These are phyloP conservation scores for Yarrowia yakushimensis DNA, from an alignment of 805 yeast species.

Conservation along the genomic window DNA sequence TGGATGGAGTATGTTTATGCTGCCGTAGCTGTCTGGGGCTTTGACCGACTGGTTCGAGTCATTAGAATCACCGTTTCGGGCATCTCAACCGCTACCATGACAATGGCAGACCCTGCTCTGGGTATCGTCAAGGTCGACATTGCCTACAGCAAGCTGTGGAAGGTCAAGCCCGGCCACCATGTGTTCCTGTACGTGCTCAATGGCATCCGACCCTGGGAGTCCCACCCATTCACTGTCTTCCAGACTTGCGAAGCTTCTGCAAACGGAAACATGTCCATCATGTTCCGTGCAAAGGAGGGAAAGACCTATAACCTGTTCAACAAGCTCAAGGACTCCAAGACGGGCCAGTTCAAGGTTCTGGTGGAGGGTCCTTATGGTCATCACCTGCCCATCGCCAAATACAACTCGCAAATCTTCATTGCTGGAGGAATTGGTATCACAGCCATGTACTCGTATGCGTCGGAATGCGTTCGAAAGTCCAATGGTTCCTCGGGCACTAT, in stretches of 20 bases:
- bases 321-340: neutral
- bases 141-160: conserved; percentile 39
- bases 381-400: conserved; percentile 40
- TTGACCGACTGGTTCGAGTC: conserved; percentile 59
- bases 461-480: conserved; percentile 25
- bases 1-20: conserved; percentile 52
- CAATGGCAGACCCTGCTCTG: neutral
- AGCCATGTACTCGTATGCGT: conserved; percentile 47
- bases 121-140: conserved; percentile 27
- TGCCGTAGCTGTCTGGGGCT: conserved; percentile 63
- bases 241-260: conserved; percentile 23
- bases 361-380: conserved; percentile 67
- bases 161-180: conserved; percentile 52
- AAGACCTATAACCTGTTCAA: conserved; percentile 1
- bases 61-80: conserved; percentile 59
- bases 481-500: conserved; percentile 29
- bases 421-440: conserved; percentile 66
- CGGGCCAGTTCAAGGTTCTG: conserved; percentile 38
- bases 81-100: conserved; percentile 29
- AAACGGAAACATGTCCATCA: neutral
- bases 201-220: conserved; percentile 55
- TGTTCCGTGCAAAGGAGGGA: conserved; percentile 16
- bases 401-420: conserved; percentile 42
- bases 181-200: conserved; percentile 57
- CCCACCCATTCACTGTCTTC: conserved; percentile 64